These are phyloP conservation scores for Debaryomyces maramus DNA, from an alignment of 805 yeast species.

Conservation along the genomic window DNA sequence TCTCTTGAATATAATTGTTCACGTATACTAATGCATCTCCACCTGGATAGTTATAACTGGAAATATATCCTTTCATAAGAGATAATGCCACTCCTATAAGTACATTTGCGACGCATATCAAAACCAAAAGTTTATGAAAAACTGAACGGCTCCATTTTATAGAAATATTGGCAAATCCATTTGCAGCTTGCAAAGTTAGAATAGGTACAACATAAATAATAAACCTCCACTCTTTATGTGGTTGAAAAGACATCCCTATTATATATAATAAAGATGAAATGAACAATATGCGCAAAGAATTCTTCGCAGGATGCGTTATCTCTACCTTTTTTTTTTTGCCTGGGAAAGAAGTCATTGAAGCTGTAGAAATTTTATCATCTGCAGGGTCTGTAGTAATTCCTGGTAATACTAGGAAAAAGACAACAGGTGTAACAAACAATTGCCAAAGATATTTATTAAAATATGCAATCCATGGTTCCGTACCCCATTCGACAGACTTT, in stretches of 20 bases:
- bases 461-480: slow-evolving; percentile 71
- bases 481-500: slow-evolving; percentile 79
- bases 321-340: slow-evolving; percentile 16
- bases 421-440: slow-evolving; percentile 44
- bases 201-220: slow-evolving; percentile 75
- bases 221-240: slow-evolving; percentile 95
- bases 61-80: slow-evolving; percentile 54
- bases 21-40: slow-evolving; percentile 66
- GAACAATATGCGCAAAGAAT: slow-evolving; percentile 46
- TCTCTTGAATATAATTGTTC: slow-evolving; percentile 38
- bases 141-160: slow-evolving; percentile 17
- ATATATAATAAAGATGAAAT: slow-evolving; percentile 57
- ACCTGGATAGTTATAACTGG: slow-evolving; percentile 85
- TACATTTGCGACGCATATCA: slow-evolving; percentile 19
- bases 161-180: slow-evolving; percentile 47
- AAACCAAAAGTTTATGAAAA: slow-evolving; percentile 27
- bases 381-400: slow-evolving; percentile 48
- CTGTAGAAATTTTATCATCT: slow-evolving; percentile 18
- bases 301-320: slow-evolving; percentile 28
- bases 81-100: slow-evolving; percentile 40
- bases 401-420: slow-evolving; percentile 38
- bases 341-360: neutral
- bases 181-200: slow-evolving; percentile 61
- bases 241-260: slow-evolving; percentile 70
- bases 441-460: slow-evolving; percentile 49